These are phyloP conservation scores for Cyclostephanos tholiformis DNA, from an alignment of 108 stramenopile genomes.

Conservation along the genomic window DNA sequence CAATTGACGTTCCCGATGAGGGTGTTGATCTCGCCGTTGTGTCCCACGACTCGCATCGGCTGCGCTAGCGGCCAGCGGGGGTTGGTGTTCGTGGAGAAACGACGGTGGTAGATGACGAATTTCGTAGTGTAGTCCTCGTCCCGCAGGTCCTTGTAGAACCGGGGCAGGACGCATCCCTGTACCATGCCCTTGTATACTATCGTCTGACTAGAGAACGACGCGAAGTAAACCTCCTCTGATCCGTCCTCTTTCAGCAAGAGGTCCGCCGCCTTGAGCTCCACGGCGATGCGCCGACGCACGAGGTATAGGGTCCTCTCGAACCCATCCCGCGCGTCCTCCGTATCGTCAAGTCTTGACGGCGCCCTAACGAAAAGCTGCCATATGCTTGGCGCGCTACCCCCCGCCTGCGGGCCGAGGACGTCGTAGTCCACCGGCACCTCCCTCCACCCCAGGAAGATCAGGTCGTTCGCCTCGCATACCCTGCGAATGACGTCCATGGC, in stretches of 20 bases:
- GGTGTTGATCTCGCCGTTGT: conserved; percentile 98
- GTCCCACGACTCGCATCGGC: conserved; percentile 93
- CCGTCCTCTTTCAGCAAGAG: conserved; percentile 65
- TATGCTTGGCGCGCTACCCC: conserved; percentile 75
- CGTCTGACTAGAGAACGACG: conserved; percentile 83
- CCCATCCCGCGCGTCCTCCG: conserved; percentile 80
- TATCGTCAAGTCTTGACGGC: conserved; percentile 62
- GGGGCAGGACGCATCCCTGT: conserved; percentile 76
- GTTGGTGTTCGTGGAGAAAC: conserved; percentile 95
- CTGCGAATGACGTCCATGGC: conserved; percentile 81
- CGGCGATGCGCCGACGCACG: conserved; percentile 82
- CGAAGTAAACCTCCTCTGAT: conserved; percentile 82
- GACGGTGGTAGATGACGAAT: conserved; percentile 92
- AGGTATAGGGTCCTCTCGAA: conserved; percentile 95
- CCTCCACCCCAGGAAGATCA: conserved; percentile 89
- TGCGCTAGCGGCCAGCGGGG: conserved; percentile 95
- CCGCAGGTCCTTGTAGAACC: conserved; percentile 89
- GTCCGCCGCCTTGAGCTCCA: conserved; percentile 65
- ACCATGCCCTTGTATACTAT: conserved; percentile 97
- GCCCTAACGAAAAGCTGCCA: conserved; percentile 96
- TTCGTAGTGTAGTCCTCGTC: conserved; percentile 85
- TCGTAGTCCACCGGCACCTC: conserved; percentile 81
- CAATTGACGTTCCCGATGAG: conserved; percentile 95
- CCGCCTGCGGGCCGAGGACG: conserved; percentile 76
- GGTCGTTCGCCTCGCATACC: conserved; percentile 83